Evolutionary conservation across 805 yeast species (phyloP), one percentile per base, ranked within the genome.

Genomic region (Suhomyces canberraensis): DNA sequence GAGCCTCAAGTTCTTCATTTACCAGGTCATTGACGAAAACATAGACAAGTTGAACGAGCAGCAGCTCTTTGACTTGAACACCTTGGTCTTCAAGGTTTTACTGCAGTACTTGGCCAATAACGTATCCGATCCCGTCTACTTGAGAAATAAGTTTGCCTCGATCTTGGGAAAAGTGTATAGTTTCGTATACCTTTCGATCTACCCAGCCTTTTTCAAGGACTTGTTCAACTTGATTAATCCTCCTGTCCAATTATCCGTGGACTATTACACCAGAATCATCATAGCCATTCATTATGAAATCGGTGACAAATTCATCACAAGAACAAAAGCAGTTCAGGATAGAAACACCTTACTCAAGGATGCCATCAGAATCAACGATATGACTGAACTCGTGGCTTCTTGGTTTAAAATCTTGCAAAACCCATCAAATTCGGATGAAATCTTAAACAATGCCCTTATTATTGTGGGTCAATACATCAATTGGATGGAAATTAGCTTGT

Each of bases 401-500:
- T 89, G 96, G 96, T 73, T 74, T 50, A 66, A 71, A 32, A 72
- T 82, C 15, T 61, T 85, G 40, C 52, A 54, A 9, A 61, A 57
- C 50, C 64, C 46, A 53, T 39, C 54, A 65, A 32, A 53, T 37
- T 50, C 33, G 34, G 43, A 45, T 19, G 78, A 77, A 41, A 71
- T 84, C 43, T 48, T 85, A 51, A 78, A 73, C 44, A 74, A 75
- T 41, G 64, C 79, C 5, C 69, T 88, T 33, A 69, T 70, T 35
- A 79, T 79, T 37, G 77, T 93, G 38, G 97, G 97, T 8, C 78
- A 79, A 9, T 93, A 84, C 74, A 84, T 89, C 16, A 81, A 90
- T 16, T 93, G 99, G 98, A 87, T 90, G 57, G 95, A 87, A 56
- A 80, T 90, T 42, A 69, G 81, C 37, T 67, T 87, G 48, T 78